Evolutionary conservation across 306 rosid genomes (phyloP).

Genomic region (Glycine tomentella): DNA sequence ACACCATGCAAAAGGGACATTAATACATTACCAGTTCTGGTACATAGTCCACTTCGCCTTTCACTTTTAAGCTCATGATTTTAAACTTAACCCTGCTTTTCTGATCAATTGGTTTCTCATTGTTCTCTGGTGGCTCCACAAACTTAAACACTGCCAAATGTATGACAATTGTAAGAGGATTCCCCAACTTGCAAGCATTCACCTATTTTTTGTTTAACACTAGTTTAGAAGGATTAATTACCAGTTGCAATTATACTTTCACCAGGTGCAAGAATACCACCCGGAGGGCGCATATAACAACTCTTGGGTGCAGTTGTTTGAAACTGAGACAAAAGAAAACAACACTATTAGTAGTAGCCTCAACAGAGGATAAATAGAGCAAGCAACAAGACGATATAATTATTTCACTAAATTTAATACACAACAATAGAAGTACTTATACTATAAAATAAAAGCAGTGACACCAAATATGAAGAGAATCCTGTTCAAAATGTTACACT

Average conservation of each 20-base stretch:
- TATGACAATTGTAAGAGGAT: constrained; percentile 34
- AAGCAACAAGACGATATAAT: not conserved
- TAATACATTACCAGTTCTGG: constrained; percentile 80
- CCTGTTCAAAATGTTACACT: constrained; percentile 8
- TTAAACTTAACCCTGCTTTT: constrained; percentile 90
- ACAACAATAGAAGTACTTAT: not conserved
- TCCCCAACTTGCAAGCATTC: constrained; percentile 29
- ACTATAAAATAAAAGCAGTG: not conserved
- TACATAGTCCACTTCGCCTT: constrained; percentile 79
- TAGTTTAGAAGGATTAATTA: constrained; percentile 49
- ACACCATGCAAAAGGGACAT: constrained; percentile 14
- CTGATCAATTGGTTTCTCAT: constrained; percentile 75
- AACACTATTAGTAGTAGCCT: constrained; percentile 20
- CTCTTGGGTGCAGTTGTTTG: constrained; percentile 98
- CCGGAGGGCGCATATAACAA: constrained; percentile 95
- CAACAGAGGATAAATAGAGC: not conserved
- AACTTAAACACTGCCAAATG: constrained; percentile 82
- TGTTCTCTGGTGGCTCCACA: constrained; percentile 89
- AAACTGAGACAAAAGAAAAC: constrained; percentile 59
- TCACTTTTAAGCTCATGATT: constrained; percentile 93
- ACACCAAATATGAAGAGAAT: constrained; percentile 30
- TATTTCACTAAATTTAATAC: not conserved
- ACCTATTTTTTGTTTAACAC: constrained; percentile 20
- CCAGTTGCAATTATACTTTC: constrained; percentile 86
- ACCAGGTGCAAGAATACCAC: constrained; percentile 86